Evolutionary conservation across 106 monocot genomes (phyloP), one percentile per base, ranked within the genome.

Genomic region (Narthecium ossifragum): DNA sequence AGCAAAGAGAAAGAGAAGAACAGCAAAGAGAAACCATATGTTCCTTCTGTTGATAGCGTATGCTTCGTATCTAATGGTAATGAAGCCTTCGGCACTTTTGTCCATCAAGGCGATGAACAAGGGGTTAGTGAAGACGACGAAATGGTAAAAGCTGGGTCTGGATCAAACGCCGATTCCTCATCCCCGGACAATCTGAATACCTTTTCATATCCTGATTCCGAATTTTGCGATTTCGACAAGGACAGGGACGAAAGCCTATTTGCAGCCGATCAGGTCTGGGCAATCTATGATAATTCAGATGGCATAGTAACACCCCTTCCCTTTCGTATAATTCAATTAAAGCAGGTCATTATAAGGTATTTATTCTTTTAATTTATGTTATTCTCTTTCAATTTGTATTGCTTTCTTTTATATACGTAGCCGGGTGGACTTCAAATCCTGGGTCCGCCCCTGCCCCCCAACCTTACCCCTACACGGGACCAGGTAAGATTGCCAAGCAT

Each of bases 171-270:
- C 37, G 31, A 49, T 54, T 34, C 49, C 23, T 32, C 46, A 8
- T n/a, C 18, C 9, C 33, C 52, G 49, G 23, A 60, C 10, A 37
- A 58, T 41, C 34, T 17, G 1, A 55, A 41, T 8, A 32, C 67
- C 2, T 83, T 74, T 47, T 34, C 58, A 13, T 82, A 63, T 26
- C 81, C 78, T 29, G 93, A 93, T 63, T 51, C 88, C 18, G 93
- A 93, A 67, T 88, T 93, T 59, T 78, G 53, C 46, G 76, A 93
- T 34, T 93, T 93, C 39, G 82, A 82, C 0, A 36, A 72, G 39
- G 59, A 64, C 23, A 77, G 79, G 54, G 31, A 66, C 57, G n/a
- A 8, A 24, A 71, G 39, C 57, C 33, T 58, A 53, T 93, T 93
- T 60, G 53, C 67, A 38, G 51, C 31, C 13, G 51, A 62, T 70